A percentile compares a stretch with the other conserved stretches of the same genome.
Evolutionary conservation across 2,329 filamentous ascomycete genomes (phyloP).

Genomic region (Acarospora socialis): DNA sequence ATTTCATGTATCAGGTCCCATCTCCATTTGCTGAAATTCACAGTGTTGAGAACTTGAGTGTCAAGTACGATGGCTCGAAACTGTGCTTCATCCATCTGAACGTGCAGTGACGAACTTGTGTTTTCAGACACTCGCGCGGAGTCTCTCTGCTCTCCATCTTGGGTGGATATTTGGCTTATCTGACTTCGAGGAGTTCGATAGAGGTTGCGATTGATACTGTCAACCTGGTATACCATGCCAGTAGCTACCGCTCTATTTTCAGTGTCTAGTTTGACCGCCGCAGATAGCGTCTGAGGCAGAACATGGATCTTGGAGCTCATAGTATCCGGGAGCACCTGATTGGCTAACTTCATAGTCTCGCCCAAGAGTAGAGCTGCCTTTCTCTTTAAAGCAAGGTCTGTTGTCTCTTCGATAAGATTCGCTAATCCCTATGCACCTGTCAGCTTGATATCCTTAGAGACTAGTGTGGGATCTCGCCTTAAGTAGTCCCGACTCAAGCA

Average conservation of each 20-base stretch:
- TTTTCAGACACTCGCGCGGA: slow-evolving; percentile 25
- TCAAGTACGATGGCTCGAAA: slow-evolving; percentile 51
- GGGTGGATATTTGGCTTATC: slow-evolving; percentile 26
- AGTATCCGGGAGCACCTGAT: slow-evolving; percentile 63
- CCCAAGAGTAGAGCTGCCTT: slow-evolving; percentile 85
- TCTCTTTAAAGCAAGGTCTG: slow-evolving; percentile 48
- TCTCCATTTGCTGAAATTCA: slow-evolving; percentile 91
- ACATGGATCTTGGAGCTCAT: slow-evolving; percentile 80
- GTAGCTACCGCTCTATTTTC: slow-evolving; percentile 68
- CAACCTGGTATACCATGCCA: slow-evolving; percentile 91
- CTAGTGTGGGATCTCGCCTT: slow-evolving; percentile 21
- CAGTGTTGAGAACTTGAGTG: slow-evolving; percentile 73
- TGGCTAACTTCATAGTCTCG: slow-evolving; percentile 79
- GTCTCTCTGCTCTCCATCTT: slow-evolving; percentile 32
- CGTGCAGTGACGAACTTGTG: slow-evolving; percentile 43
- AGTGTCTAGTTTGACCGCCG: slow-evolving; percentile 56
- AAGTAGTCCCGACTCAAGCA: slow-evolving; percentile 68
- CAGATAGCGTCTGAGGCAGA: slow-evolving; percentile 72
- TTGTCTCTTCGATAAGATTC: slow-evolving; percentile 34
- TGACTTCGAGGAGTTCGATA: slow-evolving; percentile 39
- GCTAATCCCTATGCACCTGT: slow-evolving; percentile 28
- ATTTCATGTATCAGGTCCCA: slow-evolving; percentile 87
- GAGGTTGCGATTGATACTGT: slow-evolving; percentile 86
- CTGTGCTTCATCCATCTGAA: slow-evolving; percentile 48
- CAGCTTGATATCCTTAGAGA: slow-evolving; percentile 11